These are phyloP conservation scores for Colletotrichum endophyticum DNA, from an alignment of 2,329 filamentous ascomycete genomes.

Conservation along the genomic window DNA sequence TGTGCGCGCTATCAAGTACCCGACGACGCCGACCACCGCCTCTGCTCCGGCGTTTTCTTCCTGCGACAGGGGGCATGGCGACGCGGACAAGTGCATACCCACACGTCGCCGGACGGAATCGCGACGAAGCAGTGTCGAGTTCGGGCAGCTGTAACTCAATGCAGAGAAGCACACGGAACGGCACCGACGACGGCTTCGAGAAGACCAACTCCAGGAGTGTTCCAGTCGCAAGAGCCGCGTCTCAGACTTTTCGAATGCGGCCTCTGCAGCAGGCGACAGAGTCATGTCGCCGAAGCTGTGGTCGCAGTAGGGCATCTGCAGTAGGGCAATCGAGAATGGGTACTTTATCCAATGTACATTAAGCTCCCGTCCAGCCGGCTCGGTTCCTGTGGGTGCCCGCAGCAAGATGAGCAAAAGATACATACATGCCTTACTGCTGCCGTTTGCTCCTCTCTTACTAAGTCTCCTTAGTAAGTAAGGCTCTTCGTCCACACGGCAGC, in stretches of 20 bases:
- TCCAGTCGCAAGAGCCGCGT: neutral
- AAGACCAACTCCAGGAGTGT: neutral
- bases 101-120: neutral
- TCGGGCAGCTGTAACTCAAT: neutral
- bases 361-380: neutral
- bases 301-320: neutral
- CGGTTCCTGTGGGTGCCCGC: neutral
- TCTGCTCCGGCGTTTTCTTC: conserved; percentile 1
- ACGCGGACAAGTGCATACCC: neutral
- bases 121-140: neutral
- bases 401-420: neutral
- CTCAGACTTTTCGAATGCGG: neutral
- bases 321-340: neutral
- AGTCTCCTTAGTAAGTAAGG: neutral
- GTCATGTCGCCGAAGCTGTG: neutral
- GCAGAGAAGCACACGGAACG: neutral
- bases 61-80: neutral
- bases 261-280: neutral
- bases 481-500: neutral
- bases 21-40: neutral
- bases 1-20: neutral
- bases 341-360: neutral
- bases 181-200: neutral
- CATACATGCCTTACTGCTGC: neutral
- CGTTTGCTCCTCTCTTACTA: neutral